Evolutionary conservation across 2,329 filamentous ascomycete species (phyloP), one percentile per base, ranked within the genome.

Genomic region (Fusarium nanum): DNA sequence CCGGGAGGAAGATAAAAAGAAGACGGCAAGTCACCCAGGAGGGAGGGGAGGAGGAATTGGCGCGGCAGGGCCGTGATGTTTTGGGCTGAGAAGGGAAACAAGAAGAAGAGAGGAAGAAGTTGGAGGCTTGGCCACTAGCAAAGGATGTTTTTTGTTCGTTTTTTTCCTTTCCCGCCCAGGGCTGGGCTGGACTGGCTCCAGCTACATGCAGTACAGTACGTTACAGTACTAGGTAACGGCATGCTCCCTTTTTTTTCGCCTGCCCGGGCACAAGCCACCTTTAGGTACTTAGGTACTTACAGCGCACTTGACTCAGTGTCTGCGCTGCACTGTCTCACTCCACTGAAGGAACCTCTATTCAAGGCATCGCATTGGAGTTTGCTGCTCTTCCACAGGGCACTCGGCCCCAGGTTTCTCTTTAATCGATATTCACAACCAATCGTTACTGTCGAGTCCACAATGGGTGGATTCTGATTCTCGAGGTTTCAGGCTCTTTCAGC

Each of bases 31-130:
- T 69, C 80, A 81, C 81, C 81, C 81, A 78, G 71, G 71, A 72
- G 47, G 48, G 42, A 71, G 77, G 70, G 65, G 64, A 60, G 56
- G 64, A 75, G 71, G 75, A 74, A 81, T 83, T 83, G 82, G 78
- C 82, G 79, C 81, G 81, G 81, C 81, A 81, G 81, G 78, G 82
- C 81, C 82, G 76, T 78, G 71, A 75, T 76, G 74, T 76, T 76
- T 74, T 77, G 73, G 73, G 76, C 72, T 75, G 73, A 64, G 73
- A 68, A 56, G 67, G 67, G 65, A 74, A 56, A 60, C 62, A 72
- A 76, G 61, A 73, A 56, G 64, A 70, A 60, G 63, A 61, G 57
- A 69, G 55, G 59, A 70, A 56, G 56, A 62, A 68, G 64, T 66
- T 50, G 70, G 62, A 64, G 56, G 60, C 53, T 57, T 65, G 63